Percentiles rank a stretch among this genome's conserved stretches.
Conservation (phyloP, 345 rosid genomes). For the Eucalyptus marginata region DNA sequence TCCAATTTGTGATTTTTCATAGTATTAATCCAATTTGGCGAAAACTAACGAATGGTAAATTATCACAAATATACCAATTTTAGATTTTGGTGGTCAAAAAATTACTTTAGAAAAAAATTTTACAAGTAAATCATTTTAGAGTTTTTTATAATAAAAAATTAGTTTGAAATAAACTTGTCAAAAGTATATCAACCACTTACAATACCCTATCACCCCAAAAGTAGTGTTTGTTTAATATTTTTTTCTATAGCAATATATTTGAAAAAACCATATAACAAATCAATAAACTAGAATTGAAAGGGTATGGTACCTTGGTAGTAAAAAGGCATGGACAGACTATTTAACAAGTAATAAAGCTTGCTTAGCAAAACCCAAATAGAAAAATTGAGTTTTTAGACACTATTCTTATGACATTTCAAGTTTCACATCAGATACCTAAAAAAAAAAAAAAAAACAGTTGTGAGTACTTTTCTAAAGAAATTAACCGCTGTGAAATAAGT, state of each 20-base stretch:
- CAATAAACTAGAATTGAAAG: not conserved
- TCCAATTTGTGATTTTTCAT: accelerated
- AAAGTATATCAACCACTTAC: not conserved
- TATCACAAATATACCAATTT: too few relatives aligned
- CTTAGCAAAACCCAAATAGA: not conserved
- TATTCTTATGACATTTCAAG: not conserved
- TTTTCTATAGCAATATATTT: not conserved
- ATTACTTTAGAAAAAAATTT: too few relatives aligned
- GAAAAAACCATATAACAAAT: not conserved
- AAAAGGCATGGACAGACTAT: not conserved
- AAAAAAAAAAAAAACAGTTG: too few relatives aligned
- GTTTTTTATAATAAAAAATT: too few relatives aligned
- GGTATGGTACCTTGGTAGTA: not conserved
- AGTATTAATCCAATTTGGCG: accelerated
- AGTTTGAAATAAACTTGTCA: too few relatives aligned
- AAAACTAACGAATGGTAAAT: too few relatives aligned
- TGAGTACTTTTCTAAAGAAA: not conserved
- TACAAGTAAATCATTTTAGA: too few relatives aligned
- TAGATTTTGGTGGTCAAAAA: too few relatives aligned
- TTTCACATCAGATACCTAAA: not conserved
- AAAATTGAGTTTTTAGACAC: not conserved
- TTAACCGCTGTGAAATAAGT: accelerated
- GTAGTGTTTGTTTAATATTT: not conserved
- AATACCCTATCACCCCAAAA: not conserved
- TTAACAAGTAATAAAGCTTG: not conserved